phyloP scores from a whole-genome alignment of 1,284 basidiomycete species.

The Trametes versicolor region DNA sequence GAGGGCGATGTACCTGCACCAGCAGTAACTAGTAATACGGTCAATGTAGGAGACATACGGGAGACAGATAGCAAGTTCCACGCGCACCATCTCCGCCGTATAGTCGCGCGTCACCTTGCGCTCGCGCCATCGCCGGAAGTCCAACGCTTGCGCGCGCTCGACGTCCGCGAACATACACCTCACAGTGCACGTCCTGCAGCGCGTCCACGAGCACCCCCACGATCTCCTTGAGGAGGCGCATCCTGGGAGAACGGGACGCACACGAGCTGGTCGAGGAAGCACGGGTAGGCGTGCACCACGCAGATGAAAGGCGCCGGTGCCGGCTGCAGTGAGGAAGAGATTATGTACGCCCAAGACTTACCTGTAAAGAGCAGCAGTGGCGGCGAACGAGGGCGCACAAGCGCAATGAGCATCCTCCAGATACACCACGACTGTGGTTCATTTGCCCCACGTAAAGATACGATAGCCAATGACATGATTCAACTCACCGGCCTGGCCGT shows the following conservation, averaged over 20 bases:
- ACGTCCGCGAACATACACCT: slow-evolving; percentile 72
- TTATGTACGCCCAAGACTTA: too few species aligned
- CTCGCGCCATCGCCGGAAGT: slow-evolving; percentile 60
- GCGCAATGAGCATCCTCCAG: too few species aligned
- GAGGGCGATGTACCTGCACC: too few species aligned
- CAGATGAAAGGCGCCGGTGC: slow-evolving; percentile 65
- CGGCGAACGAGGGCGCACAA: too few species aligned
- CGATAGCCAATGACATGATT: too few species aligned
- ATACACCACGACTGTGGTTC: too few species aligned
- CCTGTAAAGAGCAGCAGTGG: too few species aligned
- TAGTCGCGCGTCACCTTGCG: slow-evolving; percentile 73
- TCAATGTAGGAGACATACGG: too few species aligned
- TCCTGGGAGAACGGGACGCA: slow-evolving; percentile 58
- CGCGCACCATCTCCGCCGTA: slow-evolving; percentile 72
- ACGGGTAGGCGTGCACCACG: slow-evolving; percentile 70
- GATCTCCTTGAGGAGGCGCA: slow-evolving; percentile 52
- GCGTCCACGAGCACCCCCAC: slow-evolving; percentile 60
- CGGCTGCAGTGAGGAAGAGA: slow-evolving; percentile 68
- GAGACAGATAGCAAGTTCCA: too few species aligned
- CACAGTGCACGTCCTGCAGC: slow-evolving; percentile 65
- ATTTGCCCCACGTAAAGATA: too few species aligned
- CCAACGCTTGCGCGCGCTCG: slow-evolving; percentile 54
- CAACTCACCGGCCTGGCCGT: too few species aligned
- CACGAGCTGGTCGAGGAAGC: slow-evolving; percentile 64
- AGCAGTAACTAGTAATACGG: too few species aligned